Percentiles rank a stretch among this genome's conserved stretches.
Evolutionary conservation across 2,329 filamentous ascomycete genomes (phyloP).

Genomic region (Venturia nashicola): DNA sequence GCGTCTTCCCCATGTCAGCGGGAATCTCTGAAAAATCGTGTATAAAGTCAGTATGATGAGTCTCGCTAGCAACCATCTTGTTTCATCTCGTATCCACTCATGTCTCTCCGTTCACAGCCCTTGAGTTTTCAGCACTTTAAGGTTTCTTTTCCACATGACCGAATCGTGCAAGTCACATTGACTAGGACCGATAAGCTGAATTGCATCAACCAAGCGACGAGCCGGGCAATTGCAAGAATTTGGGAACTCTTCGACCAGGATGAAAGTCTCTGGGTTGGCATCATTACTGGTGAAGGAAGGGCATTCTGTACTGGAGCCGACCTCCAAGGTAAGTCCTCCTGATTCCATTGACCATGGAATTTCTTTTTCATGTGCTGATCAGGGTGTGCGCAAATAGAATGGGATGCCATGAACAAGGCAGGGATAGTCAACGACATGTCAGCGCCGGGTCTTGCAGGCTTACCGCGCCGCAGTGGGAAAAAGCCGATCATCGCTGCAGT

Average conservation of each 20-base stretch:
- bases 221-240: constrained; percentile 12
- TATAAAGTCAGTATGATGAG: neutral
- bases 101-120: constrained; percentile 1
- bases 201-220: constrained; percentile 12
- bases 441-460: constrained; percentile 34
- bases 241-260: constrained; percentile 12
- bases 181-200: constrained; percentile 13
- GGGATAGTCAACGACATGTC: constrained; percentile 17
- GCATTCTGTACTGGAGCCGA: constrained; percentile 15
- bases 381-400: constrained; percentile 13
- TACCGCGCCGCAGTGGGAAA: constrained; percentile 40
- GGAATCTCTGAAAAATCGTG: neutral
- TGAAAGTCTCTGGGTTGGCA: constrained; percentile 12
- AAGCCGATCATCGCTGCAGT: constrained; percentile 42
- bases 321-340: constrained; percentile 10
- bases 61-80: neutral
- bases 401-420: constrained; percentile 16
- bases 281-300: constrained; percentile 14
- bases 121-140: constrained; percentile 3
- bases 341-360: neutral
- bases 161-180: constrained; percentile 12
- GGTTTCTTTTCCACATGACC: constrained; percentile 6
- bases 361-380: neutral
- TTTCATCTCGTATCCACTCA: neutral
- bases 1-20: neutral